phyloP scores from a whole-genome alignment of 169 alveolate genomes.

The Cyclospora cayetanensis region DNA sequence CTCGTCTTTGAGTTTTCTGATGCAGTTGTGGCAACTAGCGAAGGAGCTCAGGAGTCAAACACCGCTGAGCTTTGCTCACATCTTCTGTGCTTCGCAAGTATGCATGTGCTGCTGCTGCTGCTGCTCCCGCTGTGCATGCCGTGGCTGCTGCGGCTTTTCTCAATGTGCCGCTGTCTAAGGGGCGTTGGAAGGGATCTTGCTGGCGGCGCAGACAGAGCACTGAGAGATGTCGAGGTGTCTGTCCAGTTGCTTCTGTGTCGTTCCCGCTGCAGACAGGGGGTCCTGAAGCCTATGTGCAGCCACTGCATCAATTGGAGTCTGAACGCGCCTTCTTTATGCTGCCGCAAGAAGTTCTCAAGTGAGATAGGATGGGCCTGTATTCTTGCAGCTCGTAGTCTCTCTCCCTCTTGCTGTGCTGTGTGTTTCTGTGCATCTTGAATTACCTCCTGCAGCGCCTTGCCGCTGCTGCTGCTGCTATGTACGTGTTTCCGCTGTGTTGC shows the following conservation, averaged over 20 bases:
- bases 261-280: slow-evolving; percentile 26
- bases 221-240: background rate
- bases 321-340: slow-evolving; percentile 58
- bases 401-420: no score
- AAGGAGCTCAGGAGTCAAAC: slow-evolving; percentile 58
- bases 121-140: background rate
- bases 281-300: slow-evolving; percentile 7
- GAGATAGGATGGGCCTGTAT: no score
- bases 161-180: background rate
- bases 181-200: background rate
- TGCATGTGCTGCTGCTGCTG: slow-evolving; percentile 13
- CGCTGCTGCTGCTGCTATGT: background rate
- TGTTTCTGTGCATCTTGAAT: background rate
- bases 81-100: slow-evolving; percentile 61
- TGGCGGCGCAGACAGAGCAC: background rate
- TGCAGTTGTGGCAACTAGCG: slow-evolving; percentile 64
- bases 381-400: no score
- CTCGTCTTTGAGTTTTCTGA: background rate
- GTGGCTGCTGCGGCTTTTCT: background rate
- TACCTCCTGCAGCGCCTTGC: background rate
- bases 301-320: slow-evolving; percentile 59
- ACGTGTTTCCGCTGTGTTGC: background rate
- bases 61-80: slow-evolving; percentile 44
- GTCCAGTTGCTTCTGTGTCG: background rate
- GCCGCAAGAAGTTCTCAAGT: slow-evolving; percentile 66